phyloP scores from a whole-genome alignment of 2,329 filamentous ascomycete species.

The Sclerotinia subarctica region DNA sequence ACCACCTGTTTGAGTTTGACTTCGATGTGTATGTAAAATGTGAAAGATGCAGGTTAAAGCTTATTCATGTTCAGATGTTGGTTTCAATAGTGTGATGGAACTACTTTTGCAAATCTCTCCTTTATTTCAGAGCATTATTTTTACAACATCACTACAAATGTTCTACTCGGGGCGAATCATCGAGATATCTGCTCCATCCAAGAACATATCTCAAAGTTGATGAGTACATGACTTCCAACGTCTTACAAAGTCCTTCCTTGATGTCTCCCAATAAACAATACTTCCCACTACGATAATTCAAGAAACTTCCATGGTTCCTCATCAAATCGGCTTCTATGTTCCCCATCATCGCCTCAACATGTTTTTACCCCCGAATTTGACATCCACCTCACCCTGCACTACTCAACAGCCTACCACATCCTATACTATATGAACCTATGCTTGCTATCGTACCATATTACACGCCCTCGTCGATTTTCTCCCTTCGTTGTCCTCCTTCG shows the following conservation, averaged over 20 bases:
- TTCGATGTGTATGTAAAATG: too few species aligned
- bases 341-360: not conserved
- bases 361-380: fast-evolving
- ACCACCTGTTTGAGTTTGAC: not conserved
- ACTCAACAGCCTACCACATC: not conserved
- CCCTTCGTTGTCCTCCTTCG: not conserved
- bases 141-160: not conserved
- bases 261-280: not conserved
- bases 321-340: not conserved
- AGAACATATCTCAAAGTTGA: not conserved
- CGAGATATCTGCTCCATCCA: not conserved
- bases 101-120: not conserved
- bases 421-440: not conserved
- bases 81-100: not conserved
- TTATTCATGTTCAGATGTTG: not conserved
- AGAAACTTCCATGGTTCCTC: not conserved
- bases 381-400: not conserved
- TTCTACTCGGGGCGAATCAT: not conserved
- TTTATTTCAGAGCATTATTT: fast-evolving
- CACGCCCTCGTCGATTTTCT: not conserved
- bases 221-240: not conserved
- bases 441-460: not conserved
- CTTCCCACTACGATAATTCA: not conserved
- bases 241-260: not conserved
- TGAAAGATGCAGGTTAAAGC: not conserved